Conservation (phyloP, 805 yeast genomes). For the Pichia phayaonensis region DNA sequence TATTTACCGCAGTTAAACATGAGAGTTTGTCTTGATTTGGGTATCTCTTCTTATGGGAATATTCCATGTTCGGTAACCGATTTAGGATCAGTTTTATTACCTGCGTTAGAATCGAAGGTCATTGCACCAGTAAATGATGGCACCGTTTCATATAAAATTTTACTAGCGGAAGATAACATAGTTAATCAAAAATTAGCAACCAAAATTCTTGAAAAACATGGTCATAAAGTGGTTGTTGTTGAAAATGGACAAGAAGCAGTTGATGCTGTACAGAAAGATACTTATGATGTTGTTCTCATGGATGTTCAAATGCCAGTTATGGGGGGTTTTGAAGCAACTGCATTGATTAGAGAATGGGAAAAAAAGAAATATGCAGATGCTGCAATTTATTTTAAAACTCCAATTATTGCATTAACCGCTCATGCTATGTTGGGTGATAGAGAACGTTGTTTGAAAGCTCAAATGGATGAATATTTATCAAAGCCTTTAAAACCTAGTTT, state of each 20-base stretch:
- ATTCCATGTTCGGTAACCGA: constrained; percentile 81
- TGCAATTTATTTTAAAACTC: constrained; percentile 59
- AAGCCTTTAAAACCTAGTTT: constrained; percentile 82
- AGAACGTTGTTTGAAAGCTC: constrained; percentile 77
- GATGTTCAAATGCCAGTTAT: constrained; percentile 94
- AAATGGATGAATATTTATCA: constrained; percentile 87
- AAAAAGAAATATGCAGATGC: constrained; percentile 67
- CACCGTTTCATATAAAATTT: constrained; percentile 61
- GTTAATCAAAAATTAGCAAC: constrained; percentile 87
- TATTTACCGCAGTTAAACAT: constrained; percentile 70
- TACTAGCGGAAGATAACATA: constrained; percentile 80
- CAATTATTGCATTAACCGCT: constrained; percentile 85
- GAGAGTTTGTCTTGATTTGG: constrained; percentile 76
- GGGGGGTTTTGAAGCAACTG: constrained; percentile 93
- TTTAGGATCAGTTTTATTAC: constrained; percentile 73
- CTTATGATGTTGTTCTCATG: constrained; percentile 80
- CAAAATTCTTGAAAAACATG: constrained; percentile 75
- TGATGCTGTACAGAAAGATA: constrained; percentile 59
- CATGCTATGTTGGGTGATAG: constrained; percentile 94
- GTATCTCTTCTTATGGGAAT: constrained; percentile 82
- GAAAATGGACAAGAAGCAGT: constrained; percentile 81
- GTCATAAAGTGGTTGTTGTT: constrained; percentile 77
- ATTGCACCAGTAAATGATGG: constrained; percentile 77
- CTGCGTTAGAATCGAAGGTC: constrained; percentile 77
- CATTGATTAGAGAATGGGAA: constrained; percentile 83